Base-by-base conservation (phyloP, 1,139 yeast species). In the Debaryomyces singareniensis region DNA sequence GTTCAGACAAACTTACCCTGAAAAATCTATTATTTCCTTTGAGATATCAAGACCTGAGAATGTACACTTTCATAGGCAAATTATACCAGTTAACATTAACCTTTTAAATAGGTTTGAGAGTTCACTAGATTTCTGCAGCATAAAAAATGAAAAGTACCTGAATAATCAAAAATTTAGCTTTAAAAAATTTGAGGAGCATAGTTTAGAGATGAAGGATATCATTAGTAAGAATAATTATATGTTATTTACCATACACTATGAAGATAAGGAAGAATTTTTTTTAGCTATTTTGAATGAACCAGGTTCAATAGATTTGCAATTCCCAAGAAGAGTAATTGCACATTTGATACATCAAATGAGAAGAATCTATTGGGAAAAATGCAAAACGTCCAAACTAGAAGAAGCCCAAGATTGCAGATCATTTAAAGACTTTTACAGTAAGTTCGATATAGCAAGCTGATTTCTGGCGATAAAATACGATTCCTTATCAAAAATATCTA, bases 241-340 rank as follows among this genome's bases (percentile, higher is more conserved):
- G 26, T 38, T 53, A 32, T 68, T 73, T 33, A 59, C 65, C 2
- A 36, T 70, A 1, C 31, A 34, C 3, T 29, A 38, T 3, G 45
- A 41, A 4, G 41, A 33, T 12, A 45, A 43, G 1, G 37, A 39
- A 12, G 57, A 45, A 32, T 27, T 10, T 16, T 40, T 56, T 24
- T 37, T 61, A 20, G 44, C 48, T 14, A 40, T 68, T 5, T 47
- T 42, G 1, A 51, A 52, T 15, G 39, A 42, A 1, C 39, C 39
- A 4, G 49, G 52, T 26, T 39, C 50, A 4, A 55, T 83, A 5
- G 95, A 84, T 50, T 55, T 83, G 10, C 94, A 83, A 42, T 82
- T 84, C 43, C 93, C 94, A 1, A 63, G 95, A 48, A 64, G 87
- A 43, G 87, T 81, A 1, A 45, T 82, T 24, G 86, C 94, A 0